phyloP scores from a whole-genome alignment of 441 rosid species.

The Populus trichocarpa region DNA sequence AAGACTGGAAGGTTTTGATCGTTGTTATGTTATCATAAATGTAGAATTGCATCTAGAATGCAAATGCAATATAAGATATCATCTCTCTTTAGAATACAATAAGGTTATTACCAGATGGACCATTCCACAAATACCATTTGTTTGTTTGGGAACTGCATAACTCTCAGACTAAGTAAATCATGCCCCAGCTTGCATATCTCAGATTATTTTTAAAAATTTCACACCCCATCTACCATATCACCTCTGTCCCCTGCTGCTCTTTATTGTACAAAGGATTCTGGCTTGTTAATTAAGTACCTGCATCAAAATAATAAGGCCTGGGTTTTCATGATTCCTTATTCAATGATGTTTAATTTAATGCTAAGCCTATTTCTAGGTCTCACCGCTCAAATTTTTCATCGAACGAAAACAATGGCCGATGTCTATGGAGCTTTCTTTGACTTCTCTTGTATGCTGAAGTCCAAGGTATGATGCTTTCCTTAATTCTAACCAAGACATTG shows the following conservation, averaged over 20 bases:
- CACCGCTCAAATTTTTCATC: conserved; percentile 81
- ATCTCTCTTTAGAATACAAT: background rate
- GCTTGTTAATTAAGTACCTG: background rate
- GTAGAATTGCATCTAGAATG: background rate
- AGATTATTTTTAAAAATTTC: background rate
- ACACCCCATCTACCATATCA: background rate
- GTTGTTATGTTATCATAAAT: background rate
- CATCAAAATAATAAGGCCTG: background rate
- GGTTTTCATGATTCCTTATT: background rate
- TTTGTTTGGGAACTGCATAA: background rate
- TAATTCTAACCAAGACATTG: background rate
- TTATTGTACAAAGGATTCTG: background rate
- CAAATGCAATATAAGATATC: background rate
- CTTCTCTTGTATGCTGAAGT: conserved; percentile 67
- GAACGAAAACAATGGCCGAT: conserved; percentile 80
- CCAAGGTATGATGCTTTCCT: conserved; percentile 50
- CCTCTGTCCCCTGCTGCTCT: background rate
- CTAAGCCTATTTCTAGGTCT: conserved; percentile 51
- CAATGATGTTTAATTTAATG: conserved; percentile 5
- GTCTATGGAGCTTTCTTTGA: conserved; percentile 91
- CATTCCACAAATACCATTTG: background rate
- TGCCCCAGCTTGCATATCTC: background rate
- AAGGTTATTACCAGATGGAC: background rate
- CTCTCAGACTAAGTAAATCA: background rate
- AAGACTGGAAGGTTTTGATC: background rate